A percentile compares a stretch with the other conserved stretches of the same genome.
Conservation (phyloP, 352 stramenopile species). For the Phytophthora meadii region DNA sequence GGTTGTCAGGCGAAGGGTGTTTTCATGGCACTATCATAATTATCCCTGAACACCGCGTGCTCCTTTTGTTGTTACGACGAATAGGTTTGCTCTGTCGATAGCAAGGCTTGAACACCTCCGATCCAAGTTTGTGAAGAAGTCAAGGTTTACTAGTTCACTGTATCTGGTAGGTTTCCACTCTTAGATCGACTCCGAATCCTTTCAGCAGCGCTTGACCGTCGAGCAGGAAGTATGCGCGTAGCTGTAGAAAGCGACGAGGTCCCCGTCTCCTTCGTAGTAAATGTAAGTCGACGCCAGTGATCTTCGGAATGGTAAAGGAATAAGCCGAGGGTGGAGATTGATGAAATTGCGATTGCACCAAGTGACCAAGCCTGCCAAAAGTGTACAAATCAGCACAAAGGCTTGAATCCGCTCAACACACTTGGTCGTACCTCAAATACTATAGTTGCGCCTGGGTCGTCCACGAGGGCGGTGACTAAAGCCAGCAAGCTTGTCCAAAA, state of each 20-base stretch:
- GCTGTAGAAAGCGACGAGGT: neutral
- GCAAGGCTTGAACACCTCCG: no score
- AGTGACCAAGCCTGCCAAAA: slow-evolving; percentile 58
- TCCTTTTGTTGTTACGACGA: no score
- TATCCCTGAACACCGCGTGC: neutral
- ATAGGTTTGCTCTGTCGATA: no score
- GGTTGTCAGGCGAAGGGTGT: neutral
- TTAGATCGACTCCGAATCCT: slow-evolving; percentile 34
- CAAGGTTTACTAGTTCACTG: no score
- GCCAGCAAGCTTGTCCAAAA: slow-evolving; percentile 53
- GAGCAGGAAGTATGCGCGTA: slow-evolving; percentile 2
- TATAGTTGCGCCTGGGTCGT: slow-evolving; percentile 49
- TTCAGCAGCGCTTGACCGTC: slow-evolving; percentile 37
- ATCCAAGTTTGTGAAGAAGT: no score
- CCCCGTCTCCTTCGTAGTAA: slow-evolving; percentile 5
- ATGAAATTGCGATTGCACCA: slow-evolving; percentile 54
- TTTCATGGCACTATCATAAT: slow-evolving; percentile 1
- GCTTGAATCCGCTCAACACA: neutral
- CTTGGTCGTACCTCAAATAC: slow-evolving; percentile 48
- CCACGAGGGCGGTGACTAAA: slow-evolving; percentile 41
- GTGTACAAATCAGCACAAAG: neutral
- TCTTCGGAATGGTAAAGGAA: slow-evolving; percentile 59
- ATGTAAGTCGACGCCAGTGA: slow-evolving; percentile 53
- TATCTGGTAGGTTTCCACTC: neutral
- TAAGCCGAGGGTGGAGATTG: slow-evolving; percentile 43